Conservation (phyloP, 208 protist species). For the Wallacemonas sp. region DNA sequence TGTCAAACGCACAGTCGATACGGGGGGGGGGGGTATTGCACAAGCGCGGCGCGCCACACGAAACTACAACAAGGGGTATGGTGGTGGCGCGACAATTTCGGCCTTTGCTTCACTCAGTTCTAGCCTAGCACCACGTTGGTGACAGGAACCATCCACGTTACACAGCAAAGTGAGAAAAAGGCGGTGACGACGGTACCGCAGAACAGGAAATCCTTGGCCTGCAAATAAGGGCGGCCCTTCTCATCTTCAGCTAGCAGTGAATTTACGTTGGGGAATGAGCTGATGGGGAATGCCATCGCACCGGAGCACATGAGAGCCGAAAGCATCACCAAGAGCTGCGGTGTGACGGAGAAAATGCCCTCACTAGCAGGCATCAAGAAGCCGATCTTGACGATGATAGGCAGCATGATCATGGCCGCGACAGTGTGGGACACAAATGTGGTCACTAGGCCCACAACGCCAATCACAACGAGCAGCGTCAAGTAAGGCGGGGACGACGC, state of each 20-base stretch:
- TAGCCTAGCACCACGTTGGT: conserved; percentile 63
- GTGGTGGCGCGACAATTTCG: too few relatives aligned
- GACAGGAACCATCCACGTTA: conserved; percentile 87
- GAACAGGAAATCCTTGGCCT: conserved; percentile 89
- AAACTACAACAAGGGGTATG: too few relatives aligned
- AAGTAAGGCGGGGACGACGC: conserved; percentile 55
- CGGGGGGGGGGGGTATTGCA: too few relatives aligned
- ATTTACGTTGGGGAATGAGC: conserved; percentile 95
- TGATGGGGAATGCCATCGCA: conserved; percentile 94
- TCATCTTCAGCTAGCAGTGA: conserved; percentile 89
- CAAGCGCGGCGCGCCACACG: too few relatives aligned
- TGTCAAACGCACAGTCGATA: too few relatives aligned
- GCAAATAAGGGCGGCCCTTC: conserved; percentile 82
- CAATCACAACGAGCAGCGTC: conserved; percentile 63
- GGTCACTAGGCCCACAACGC: conserved; percentile 74
- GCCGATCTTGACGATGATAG: conserved; percentile 91
- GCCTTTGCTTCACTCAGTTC: not conserved
- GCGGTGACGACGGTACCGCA: conserved; percentile 75
- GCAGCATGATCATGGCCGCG: conserved; percentile 91
- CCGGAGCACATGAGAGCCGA: conserved; percentile 89
- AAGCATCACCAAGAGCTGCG: conserved; percentile 82
- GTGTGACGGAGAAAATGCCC: conserved; percentile 61
- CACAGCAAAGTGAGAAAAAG: conserved; percentile 57
- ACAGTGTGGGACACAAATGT: conserved; percentile 95
- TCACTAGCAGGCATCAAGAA: conserved; percentile 63